phyloP scores from a whole-genome alignment of 768 basidiomycete genomes.

The Suillus subalutaceus region DNA sequence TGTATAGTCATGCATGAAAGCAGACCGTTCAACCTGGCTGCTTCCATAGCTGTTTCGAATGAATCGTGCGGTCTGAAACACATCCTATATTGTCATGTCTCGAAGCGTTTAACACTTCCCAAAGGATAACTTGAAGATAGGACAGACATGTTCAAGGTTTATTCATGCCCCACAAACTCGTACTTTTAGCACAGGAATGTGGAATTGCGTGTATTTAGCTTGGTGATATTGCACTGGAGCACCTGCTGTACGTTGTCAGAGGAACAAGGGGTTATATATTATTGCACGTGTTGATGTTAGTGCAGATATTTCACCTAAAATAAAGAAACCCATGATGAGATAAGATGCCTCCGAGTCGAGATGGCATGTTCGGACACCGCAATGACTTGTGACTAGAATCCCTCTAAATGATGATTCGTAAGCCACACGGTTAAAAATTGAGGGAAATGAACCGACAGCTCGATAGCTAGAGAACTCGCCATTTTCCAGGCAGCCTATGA shows the following conservation, averaged over 20 bases:
- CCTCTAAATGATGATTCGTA: background rate
- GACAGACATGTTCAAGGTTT: background rate
- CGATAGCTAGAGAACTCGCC: conserved; percentile 16
- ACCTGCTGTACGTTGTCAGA: conserved; percentile 1
- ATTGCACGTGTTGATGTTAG: background rate
- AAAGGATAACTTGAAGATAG: background rate
- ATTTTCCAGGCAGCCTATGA: conserved; percentile 36
- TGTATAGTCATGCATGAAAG: background rate
- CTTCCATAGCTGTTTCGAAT: background rate
- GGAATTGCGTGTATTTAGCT: background rate
- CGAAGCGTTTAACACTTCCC: background rate
- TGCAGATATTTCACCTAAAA: background rate
- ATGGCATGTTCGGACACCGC: background rate
- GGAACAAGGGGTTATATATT: background rate
- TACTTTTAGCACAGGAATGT: background rate
- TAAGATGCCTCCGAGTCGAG: background rate
- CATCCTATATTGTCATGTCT: background rate
- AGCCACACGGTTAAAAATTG: background rate
- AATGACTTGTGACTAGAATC: background rate
- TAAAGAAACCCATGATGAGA: background rate
- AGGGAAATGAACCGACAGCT: no score
- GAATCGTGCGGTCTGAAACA: background rate
- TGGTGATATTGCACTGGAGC: background rate
- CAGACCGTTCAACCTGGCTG: background rate
- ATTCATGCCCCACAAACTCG: background rate